Evolutionary conservation across 345 rosid species (phyloP).

Genomic region (Eucalyptus leucophloia): DNA sequence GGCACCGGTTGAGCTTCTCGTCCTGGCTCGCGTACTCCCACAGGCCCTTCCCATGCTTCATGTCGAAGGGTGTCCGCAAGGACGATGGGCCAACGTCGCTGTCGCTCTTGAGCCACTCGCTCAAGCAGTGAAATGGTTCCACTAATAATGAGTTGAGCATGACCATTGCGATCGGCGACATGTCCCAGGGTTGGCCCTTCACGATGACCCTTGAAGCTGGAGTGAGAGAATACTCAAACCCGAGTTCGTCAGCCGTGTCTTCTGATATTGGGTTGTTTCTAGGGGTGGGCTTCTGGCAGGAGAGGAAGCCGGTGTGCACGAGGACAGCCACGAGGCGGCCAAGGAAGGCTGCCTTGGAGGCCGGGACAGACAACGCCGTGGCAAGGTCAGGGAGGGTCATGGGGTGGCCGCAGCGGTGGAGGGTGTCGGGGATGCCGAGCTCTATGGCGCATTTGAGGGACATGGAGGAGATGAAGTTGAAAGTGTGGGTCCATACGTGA

Average conservation of each 20-base stretch:
- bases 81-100: neutral
- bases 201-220: neutral
- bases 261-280: neutral
- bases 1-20: neutral
- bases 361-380: slow-evolving; percentile 4
- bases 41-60: slow-evolving; percentile 8
- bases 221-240: neutral
- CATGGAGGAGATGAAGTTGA: slow-evolving; percentile 28
- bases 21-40: slow-evolving; percentile 2
- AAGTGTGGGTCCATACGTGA: slow-evolving; percentile 17
- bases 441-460: slow-evolving; percentile 31
- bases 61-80: slow-evolving; percentile 4
- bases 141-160: neutral
- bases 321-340: neutral
- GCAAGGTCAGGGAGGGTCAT: slow-evolving; percentile 16
- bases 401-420: slow-evolving; percentile 30
- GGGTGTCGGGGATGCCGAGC: slow-evolving; percentile 27
- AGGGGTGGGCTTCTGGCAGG: neutral
- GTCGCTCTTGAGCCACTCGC: slow-evolving; percentile 15
- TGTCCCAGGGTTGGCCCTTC: neutral
- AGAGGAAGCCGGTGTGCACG: neutral
- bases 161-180: neutral
- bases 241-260: neutral
- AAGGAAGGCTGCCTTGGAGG: slow-evolving; percentile 1
- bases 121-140: slow-evolving; percentile 7